Percentiles rank a stretch among this genome's conserved stretches.
Conservation (phyloP, 768 basidiomycete species). For the Suillus weaverae region DNA sequence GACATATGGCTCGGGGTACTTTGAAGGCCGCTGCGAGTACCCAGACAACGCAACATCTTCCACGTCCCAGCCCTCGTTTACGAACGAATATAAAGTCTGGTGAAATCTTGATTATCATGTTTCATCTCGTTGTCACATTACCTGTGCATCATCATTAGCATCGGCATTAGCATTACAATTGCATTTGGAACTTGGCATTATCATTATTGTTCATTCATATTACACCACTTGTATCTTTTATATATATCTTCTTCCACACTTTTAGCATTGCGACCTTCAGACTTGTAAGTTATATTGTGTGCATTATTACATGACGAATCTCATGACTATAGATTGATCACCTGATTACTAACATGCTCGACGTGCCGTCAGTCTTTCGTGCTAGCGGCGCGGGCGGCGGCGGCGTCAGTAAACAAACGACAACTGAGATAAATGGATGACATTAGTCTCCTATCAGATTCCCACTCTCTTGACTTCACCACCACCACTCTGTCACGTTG, state of each 20-base stretch:
- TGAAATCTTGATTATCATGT: not conserved
- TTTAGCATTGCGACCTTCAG: not conserved
- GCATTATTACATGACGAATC: not conserved
- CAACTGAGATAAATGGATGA: constrained; percentile 19
- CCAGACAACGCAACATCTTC: not conserved
- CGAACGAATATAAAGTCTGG: not conserved
- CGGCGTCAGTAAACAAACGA: constrained; percentile 17
- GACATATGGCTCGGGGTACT: not conserved
- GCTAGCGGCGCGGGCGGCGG: not conserved
- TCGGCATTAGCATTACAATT: not conserved
- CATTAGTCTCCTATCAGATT: constrained; percentile 9
- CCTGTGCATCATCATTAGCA: not conserved
- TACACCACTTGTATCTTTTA: not conserved
- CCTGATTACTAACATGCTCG: not conserved
- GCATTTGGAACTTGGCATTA: not conserved
- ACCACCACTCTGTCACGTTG: constrained; percentile 3
- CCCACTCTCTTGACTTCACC: constrained; percentile 5
- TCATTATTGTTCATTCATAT: not conserved
- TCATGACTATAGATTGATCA: not conserved
- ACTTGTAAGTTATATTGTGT: not conserved
- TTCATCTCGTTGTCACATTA: not conserved
- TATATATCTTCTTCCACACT: not conserved
- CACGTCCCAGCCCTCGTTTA: not conserved
- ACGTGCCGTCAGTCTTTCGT: not conserved
- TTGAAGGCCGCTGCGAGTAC: not conserved